Evolutionary conservation across 129 eudicot species (phyloP).

Genomic region (Helichrysum umbraculigerum): DNA sequence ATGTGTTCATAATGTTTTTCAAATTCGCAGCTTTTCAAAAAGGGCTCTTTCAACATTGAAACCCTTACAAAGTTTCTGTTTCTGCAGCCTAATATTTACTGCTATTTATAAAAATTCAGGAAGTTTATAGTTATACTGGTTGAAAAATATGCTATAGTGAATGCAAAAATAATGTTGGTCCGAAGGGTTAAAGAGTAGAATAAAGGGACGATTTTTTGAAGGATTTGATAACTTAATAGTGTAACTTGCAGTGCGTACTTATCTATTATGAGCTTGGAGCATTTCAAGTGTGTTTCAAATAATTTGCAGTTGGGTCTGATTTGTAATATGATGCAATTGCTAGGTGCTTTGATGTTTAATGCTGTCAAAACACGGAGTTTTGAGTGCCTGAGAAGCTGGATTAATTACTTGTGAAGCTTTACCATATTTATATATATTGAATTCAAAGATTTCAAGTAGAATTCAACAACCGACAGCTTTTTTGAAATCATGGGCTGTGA

Average conservation of each 20-base stretch:
- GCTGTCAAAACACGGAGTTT: conserved; percentile 13
- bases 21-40: background rate
- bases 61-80: background rate
- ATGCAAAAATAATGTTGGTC: conserved; percentile 9
- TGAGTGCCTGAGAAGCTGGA: conserved; percentile 24
- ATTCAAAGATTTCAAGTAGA: conserved; percentile 20
- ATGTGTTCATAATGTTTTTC: background rate
- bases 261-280: background rate
- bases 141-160: conserved; percentile 10
- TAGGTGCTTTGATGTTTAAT: conserved; percentile 27
- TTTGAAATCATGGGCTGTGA: conserved; percentile 38
- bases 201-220: background rate
- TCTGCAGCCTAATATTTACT: background rate
- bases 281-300: background rate
- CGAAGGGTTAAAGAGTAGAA: background rate
- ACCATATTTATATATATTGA: background rate
- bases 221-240: background rate
- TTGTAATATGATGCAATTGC: background rate
- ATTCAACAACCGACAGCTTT: background rate
- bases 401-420: conserved; percentile 3
- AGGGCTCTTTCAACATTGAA: background rate
- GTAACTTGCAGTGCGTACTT: conserved; percentile 9
- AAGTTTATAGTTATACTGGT: background rate
- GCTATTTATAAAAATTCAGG: background rate
- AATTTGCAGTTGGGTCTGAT: conserved; percentile 8